A percentile compares a stretch with the other conserved stretches of the same genome.
Conservation (phyloP, 2,329 filamentous ascomycete genomes). For the Dactylellina parvicollis region DNA sequence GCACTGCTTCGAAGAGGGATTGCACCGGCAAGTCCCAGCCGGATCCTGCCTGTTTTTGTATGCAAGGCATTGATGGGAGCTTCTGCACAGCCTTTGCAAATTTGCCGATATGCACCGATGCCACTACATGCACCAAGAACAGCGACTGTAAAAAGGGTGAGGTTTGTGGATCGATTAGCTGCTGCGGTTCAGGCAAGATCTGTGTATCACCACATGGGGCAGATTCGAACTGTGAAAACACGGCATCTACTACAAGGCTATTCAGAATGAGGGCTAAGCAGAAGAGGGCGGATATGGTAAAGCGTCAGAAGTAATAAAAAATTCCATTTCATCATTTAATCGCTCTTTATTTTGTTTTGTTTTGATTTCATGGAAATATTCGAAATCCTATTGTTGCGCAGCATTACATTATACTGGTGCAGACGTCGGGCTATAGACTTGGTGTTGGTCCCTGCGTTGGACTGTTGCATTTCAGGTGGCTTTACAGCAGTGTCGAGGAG, state of each 20-base stretch:
- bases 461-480: too few relatives aligned
- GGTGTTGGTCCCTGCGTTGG: too few relatives aligned
- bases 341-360: not conserved
- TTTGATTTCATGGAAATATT: not conserved
- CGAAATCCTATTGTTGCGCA: too few relatives aligned
- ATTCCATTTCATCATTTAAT: not conserved
- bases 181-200: slow-evolving; percentile 12
- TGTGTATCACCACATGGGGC: slow-evolving; percentile 25
- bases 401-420: too few relatives aligned
- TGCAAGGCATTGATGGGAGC: slow-evolving; percentile 16
- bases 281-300: slow-evolving; percentile 18
- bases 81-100: slow-evolving; percentile 39
- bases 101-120: slow-evolving; percentile 20
- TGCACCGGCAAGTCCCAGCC: slow-evolving; percentile 20
- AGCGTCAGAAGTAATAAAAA: not conserved
- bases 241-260: slow-evolving; percentile 6
- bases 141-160: slow-evolving; percentile 11
- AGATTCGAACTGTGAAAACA: slow-evolving; percentile 1
- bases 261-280: slow-evolving; percentile 15
- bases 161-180: slow-evolving; percentile 27
- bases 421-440: too few relatives aligned
- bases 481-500: too few relatives aligned
- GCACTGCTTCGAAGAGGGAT: slow-evolving; percentile 3
- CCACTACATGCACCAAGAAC: slow-evolving; percentile 3
- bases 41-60: slow-evolving; percentile 23